Base-by-base conservation (phyloP, 2,329 filamentous ascomycete species). In the Trichoderma atroviride region DNA sequence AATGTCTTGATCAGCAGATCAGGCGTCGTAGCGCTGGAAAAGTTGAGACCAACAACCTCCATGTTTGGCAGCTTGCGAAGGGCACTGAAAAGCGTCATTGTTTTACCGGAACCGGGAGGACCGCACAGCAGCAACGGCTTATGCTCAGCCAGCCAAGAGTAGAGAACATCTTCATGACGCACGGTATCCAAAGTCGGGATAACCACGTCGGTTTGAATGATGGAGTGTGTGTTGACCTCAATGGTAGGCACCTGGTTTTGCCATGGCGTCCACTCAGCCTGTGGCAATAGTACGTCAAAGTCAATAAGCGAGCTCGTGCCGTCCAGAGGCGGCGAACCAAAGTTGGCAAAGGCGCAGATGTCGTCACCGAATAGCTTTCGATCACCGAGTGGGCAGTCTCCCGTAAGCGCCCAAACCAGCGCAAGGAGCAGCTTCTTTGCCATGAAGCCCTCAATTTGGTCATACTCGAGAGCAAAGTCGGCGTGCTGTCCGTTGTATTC, bases 1-100 rank as follows among this genome's bases (percentile, higher is more conserved):
- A 99, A 97, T 0, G 96, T 99, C 86, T 99, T 99, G 84, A 99
- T 94, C 71, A 99, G 88, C 33, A 99, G 88, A 79, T 99, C 96
- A 0, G 96, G 96, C 0, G 96, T 99, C 0, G 96, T 99, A 1
- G 96, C 96, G 75, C 96, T 99, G 5, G 96, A 99, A 80, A 99
- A 99, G 82, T 99, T 99, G 78, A 99, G 92, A 60, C 96, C 96
- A 37, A 99, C 96, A 69, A 97, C 94, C 81, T 99, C 96, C 94
- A 99, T 97, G 78, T 97, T 97, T 4, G 95, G 95, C 69, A 99
- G 85, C 81, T 99, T 99, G 73, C 96, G 91, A 66, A 99, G 88
- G 40, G 96, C 96, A 78, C 95, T 97, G 84, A 99, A 99, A 14
- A 99, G 85, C 13, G 96, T 99, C 96, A 99, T 99, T 5, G 96